Percentiles rank a stretch among this genome's conserved stretches.
phyloP scores from a whole-genome alignment of 257 asterid genomes.

The Nicotiana obtusifolia region DNA sequence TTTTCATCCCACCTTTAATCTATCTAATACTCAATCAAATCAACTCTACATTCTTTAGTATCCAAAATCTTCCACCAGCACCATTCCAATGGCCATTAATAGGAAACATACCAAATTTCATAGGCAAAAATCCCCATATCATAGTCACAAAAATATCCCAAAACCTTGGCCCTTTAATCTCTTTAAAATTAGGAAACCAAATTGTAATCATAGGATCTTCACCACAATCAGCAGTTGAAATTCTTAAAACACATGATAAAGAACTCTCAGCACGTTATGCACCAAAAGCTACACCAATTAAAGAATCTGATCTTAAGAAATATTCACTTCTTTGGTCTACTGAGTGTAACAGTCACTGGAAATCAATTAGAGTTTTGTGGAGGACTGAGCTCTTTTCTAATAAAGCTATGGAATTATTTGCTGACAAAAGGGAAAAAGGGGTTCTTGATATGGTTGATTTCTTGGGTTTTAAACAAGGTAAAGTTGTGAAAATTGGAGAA shows the following conservation, averaged over 20 bases:
- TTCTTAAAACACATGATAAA: conserved; percentile 34
- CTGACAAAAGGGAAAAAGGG: conserved; percentile 22
- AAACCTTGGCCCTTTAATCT: conserved; percentile 29
- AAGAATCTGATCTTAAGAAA: conserved; percentile 27
- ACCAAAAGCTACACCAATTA: conserved; percentile 40
- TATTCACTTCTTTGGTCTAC: conserved; percentile 39
- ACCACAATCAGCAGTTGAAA: conserved; percentile 25
- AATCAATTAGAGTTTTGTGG: conserved; percentile 26
- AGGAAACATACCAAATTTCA: conserved; percentile 31
- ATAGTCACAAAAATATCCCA: conserved; percentile 29
- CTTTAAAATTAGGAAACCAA: conserved; percentile 30
- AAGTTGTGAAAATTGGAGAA: conserved; percentile 21
- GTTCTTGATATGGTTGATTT: conserved; percentile 27
- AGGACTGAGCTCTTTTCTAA: conserved; percentile 29
- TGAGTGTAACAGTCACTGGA: conserved; percentile 29
- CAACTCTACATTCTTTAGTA: not conserved
- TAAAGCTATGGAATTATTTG: conserved; percentile 21
- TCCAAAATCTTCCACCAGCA: conserved; percentile 38
- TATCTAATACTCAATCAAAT: not conserved
- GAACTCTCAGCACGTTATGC: conserved; percentile 37
- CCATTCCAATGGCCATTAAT: conserved; percentile 39
- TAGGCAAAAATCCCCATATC: conserved; percentile 31
- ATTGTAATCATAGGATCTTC: conserved; percentile 32
- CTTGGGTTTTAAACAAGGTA: conserved; percentile 21
- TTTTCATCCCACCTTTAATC: not conserved